phyloP scores from a whole-genome alignment of 345 rosid genomes.

The Salix arbutifolia region DNA sequence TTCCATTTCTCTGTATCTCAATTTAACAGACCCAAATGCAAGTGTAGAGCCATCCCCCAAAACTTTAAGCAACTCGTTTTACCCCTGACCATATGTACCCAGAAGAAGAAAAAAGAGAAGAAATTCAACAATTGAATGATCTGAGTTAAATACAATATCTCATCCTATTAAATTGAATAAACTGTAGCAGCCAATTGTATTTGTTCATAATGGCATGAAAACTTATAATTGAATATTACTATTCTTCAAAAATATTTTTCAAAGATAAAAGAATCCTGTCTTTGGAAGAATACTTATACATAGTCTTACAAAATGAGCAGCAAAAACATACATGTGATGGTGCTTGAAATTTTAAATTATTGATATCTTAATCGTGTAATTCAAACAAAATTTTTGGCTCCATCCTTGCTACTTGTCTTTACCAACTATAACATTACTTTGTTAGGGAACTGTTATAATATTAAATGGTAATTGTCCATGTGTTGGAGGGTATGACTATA shows the following conservation, averaged over 20 bases:
- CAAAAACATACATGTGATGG: neutral
- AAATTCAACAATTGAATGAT: neutral
- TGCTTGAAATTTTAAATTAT: neutral
- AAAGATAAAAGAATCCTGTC: neutral
- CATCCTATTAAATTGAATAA: neutral
- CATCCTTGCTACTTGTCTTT: neutral
- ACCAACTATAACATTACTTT: neutral
- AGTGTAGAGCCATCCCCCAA: neutral
- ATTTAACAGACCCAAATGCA: neutral
- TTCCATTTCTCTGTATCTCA: neutral
- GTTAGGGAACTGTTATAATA: neutral
- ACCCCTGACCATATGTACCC: neutral
- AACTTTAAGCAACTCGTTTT: neutral
- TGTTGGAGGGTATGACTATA: neutral
- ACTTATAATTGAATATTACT: neutral
- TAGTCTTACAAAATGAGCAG: neutral
- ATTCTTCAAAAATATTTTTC: neutral
- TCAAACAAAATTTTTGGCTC: neutral
- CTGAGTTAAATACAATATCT: neutral
- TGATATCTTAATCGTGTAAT: neutral
- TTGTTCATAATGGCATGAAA: neutral
- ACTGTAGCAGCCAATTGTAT: neutral
- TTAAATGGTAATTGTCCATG: neutral
- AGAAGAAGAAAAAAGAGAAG: neutral
- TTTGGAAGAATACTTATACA: neutral